Evolutionary conservation across 2,329 filamentous ascomycete genomes (phyloP).

Genomic region (Blumeria hordei): DNA sequence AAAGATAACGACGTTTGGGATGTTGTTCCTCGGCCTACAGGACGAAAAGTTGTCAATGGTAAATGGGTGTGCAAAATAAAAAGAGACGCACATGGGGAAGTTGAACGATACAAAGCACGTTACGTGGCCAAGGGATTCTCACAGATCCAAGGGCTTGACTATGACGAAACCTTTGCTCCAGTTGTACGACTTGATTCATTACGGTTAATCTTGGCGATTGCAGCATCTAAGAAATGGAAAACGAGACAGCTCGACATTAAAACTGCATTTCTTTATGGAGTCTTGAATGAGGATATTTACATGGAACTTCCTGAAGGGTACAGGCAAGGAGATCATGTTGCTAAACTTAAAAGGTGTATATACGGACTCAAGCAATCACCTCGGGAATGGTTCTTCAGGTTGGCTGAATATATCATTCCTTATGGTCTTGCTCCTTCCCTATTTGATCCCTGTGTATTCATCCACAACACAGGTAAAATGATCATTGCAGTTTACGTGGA

Average conservation of each 20-base stretch:
- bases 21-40: background rate
- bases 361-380: background rate
- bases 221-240: background rate
- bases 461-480: background rate
- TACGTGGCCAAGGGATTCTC: background rate
- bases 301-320: background rate
- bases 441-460: background rate
- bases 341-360: background rate
- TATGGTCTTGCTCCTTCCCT: background rate
- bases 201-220: background rate
- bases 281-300: background rate
- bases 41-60: background rate
- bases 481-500: background rate
- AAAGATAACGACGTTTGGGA: background rate
- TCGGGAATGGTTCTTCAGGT: background rate
- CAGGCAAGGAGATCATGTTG: background rate
- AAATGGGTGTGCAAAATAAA: background rate
- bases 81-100: background rate
- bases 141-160: background rate
- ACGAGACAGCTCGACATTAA: background rate
- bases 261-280: background rate
- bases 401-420: background rate
- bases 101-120: background rate
- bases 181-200: background rate
- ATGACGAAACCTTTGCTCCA: background rate